Base-by-base conservation (phyloP, 495 filamentous ascomycete species). In the Trichoderma gamsii region DNA sequence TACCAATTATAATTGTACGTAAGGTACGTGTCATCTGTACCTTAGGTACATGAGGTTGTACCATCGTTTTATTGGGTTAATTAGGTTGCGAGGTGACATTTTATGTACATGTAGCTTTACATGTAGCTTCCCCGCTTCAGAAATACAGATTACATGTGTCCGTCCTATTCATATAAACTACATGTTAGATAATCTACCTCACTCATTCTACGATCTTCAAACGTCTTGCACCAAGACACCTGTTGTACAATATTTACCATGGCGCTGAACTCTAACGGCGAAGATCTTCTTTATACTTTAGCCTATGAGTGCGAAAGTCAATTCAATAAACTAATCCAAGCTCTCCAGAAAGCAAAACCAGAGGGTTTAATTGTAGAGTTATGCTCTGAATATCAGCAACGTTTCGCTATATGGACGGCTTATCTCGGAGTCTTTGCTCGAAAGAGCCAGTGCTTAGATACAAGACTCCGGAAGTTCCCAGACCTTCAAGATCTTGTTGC, bases 401-500 rank as follows among this genome's bases (percentile, higher is more conserved):
- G 49, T 2, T 52, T 52, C 25, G 49, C 49, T 9, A 51, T 51
- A 51, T 51, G 46, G 46, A 18, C 46, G n/a, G 46, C 46, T 9
- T 18, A 51, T 9, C 15, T 52, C 49, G 49, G 49, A 9, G 49
- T 52, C 5, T 52, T 52, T 52, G 49, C 49, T 52, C 49, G 49
- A 9, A 52, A 52, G 49, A 52, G 49, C 49, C 49, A 52, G n/a
- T 52, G 49, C n/a, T 23, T 52, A 21, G 49, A 52, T 25, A 52
- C 49, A 8, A 52, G 49, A 9, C 49, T 52, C n/a, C 49, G 18
- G 9, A 25, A 52, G 1, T n/a, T n/a, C 18, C 49, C 49, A 2
- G 49, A 52, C 5, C 49, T 52, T 52, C 49, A n/a, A 7, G 49
- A 52, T 23, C 49, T 52, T 9, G 49, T 23, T 23, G 49, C 49